A percentile compares a stretch with the other conserved stretches of the same genome.
These are phyloP conservation scores for Stagonosporopsis cucurbitacearum DNA, from an alignment of 2,329 filamentous ascomycete species.

Conservation along the genomic window DNA sequence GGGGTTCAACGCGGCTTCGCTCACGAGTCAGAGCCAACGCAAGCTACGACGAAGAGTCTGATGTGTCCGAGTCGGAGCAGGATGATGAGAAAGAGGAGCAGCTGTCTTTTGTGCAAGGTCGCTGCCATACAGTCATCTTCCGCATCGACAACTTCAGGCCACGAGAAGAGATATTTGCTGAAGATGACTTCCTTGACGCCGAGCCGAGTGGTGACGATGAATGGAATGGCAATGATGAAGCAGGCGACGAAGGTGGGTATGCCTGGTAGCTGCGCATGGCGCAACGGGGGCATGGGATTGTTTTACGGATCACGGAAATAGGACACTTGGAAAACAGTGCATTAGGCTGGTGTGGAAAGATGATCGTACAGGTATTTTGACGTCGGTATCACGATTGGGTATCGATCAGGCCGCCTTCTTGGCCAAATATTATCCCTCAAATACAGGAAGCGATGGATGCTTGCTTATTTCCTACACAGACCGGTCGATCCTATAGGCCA, in stretches of 20 bases:
- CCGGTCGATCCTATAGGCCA: slow-evolving; percentile 1
- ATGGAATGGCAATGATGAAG: slow-evolving; percentile 64
- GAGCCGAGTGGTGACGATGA: slow-evolving; percentile 65
- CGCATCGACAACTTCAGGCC: slow-evolving; percentile 79
- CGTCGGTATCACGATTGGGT: slow-evolving; percentile 25
- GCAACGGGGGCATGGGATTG: background rate
- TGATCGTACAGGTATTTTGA: slow-evolving; percentile 17
- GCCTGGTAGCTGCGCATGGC: slow-evolving; percentile 30
- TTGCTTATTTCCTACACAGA: background rate
- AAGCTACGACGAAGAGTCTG: slow-evolving; percentile 41
- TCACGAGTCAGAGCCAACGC: slow-evolving; percentile 33
- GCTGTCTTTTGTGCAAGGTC: slow-evolving; percentile 65
- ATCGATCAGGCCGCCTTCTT: slow-evolving; percentile 24
- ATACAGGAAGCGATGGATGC: slow-evolving; percentile 1
- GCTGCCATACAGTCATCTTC: slow-evolving; percentile 74
- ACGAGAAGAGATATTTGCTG: slow-evolving; percentile 69
- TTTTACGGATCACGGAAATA: background rate
- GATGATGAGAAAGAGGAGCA: slow-evolving; percentile 24
- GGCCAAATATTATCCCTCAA: slow-evolving; percentile 6
- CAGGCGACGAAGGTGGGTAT: slow-evolving; percentile 48
- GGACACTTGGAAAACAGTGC: slow-evolving; percentile 4
- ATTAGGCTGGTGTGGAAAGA: slow-evolving; percentile 29
- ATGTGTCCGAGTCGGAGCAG: slow-evolving; percentile 33
- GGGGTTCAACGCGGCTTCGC: slow-evolving; percentile 41
- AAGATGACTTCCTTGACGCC: slow-evolving; percentile 74